Evolutionary conservation across 805 yeast genomes (phyloP).

Genomic region (Candida tallmaniae): DNA sequence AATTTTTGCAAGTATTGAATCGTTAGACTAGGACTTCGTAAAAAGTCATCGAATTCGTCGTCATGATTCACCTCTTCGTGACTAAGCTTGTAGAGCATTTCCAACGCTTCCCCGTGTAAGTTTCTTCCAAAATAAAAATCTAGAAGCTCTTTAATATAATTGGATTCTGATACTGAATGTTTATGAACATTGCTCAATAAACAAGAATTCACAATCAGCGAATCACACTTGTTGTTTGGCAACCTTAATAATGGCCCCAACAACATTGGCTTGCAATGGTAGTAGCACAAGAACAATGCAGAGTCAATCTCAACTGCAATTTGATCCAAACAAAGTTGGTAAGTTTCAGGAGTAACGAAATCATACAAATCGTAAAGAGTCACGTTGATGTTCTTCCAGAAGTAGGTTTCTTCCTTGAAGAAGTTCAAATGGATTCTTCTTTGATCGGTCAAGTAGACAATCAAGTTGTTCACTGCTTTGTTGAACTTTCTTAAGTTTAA

Average conservation of each 20-base stretch:
- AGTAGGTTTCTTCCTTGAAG: slow-evolving; percentile 18
- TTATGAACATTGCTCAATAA: slow-evolving; percentile 36
- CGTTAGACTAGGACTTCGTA: slow-evolving; percentile 40
- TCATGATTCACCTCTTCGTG: slow-evolving; percentile 15
- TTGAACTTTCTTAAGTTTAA: slow-evolving; percentile 22
- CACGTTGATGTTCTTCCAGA: slow-evolving; percentile 46
- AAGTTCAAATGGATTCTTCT: slow-evolving; percentile 45
- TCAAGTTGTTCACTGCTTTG: slow-evolving; percentile 37
- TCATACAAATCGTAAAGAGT: slow-evolving; percentile 41
- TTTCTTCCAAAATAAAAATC: slow-evolving; percentile 69
- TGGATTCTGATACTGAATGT: slow-evolving; percentile 20
- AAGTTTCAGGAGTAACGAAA: slow-evolving; percentile 15
- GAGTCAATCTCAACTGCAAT: slow-evolving; percentile 63
- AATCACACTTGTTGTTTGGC: slow-evolving; percentile 66
- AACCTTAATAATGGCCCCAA: slow-evolving; percentile 81
- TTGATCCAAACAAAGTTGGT: slow-evolving; percentile 19
- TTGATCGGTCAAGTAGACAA: slow-evolving; percentile 49
- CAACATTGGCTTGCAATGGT: slow-evolving; percentile 61
- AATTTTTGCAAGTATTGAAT: slow-evolving; percentile 58
- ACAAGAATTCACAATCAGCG: slow-evolving; percentile 52
- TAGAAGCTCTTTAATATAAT: slow-evolving; percentile 61
- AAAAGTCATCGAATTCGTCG: slow-evolving; percentile 19
- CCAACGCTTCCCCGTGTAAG: slow-evolving; percentile 63
- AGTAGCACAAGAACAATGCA: slow-evolving; percentile 69
- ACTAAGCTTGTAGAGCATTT: slow-evolving; percentile 43